Base-by-base conservation (phyloP, 2,329 filamentous ascomycete species). In the Verticillium nonalfalfae region DNA sequence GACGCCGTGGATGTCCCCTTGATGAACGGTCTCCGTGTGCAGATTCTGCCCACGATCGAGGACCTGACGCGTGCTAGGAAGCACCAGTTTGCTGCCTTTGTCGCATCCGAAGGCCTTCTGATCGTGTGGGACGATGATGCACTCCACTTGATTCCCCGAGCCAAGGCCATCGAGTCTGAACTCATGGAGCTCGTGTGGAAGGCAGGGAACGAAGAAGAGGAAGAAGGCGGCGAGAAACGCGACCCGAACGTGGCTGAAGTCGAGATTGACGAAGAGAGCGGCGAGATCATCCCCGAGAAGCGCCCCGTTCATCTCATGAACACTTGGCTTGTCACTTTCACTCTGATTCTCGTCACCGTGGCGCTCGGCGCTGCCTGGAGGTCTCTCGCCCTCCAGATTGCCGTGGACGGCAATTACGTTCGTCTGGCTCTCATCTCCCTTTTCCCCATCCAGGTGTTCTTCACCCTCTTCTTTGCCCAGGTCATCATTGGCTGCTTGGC, bases 61-160 rank as follows among this genome's bases (percentile, higher is more conserved):
- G 89, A 92, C 69, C 80, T 93, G 4, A 81, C 86, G 0, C 81
- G 85, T 50, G 90, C 89, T 5, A 82, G 90, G 62, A 93, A 91
- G 72, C 85, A 91, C 71, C 90, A 94, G 71, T 93, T 90, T 66
- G 90, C 90, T 13, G 90, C 91, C 7, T 93, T 94, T 71, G 81
- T 94, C 52, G 86, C 89, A 2, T 85, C 84, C 0, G 87, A 90
- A 64, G 85, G 85, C 4, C 78, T 93, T 5, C 77, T 95, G 1
- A 78, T 94, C 1, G 90, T 94, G 1, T 95, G 91, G 91, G 90
- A 94, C 66, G 90, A 94, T 66, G 89, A 93, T 61, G 85, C 90
- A 0, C 79, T 88, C 61, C 86, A 91, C 68, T 77, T 94, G 9
- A 79, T 93, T 5, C 76, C 84, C 60, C 81, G 90, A 60, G 90